Conservation (phyloP, 2,329 filamentous ascomycete genomes). For the Nothomitra cinnamomea region DNA sequence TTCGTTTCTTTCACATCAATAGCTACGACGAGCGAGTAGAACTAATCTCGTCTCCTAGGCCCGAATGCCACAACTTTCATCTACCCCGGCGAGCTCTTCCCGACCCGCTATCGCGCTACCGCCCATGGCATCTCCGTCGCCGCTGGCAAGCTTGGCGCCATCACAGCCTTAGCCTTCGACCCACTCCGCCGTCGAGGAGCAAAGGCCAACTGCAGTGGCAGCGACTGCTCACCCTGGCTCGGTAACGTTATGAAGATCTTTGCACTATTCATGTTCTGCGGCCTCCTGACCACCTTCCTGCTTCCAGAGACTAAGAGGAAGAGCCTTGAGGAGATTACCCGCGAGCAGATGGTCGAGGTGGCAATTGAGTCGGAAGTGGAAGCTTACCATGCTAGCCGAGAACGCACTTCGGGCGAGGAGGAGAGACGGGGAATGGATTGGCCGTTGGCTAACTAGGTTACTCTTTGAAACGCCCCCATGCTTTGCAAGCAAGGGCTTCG, state of each 20-base stretch:
- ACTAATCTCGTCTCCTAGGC: not conserved
- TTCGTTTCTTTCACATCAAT: not conserved
- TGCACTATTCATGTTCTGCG: conserved; percentile 6
- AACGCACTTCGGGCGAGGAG: too few relatives aligned
- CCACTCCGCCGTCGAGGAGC: not conserved
- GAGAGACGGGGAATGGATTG: too few relatives aligned
- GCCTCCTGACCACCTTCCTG: conserved; percentile 2
- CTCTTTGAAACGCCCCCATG: too few relatives aligned
- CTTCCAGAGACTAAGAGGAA: conserved; percentile 4
- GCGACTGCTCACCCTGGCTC: conserved; percentile 4
- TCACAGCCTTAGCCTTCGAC: conserved; percentile 1
- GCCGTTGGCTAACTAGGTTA: too few relatives aligned
- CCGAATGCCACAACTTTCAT: conserved; percentile 23
- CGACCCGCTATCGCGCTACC: conserved; percentile 35
- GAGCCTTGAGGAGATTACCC: conserved; percentile 4
- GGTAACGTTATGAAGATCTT: conserved; percentile 6
- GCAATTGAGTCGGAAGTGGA: too few relatives aligned
- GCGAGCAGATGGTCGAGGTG: not conserved
- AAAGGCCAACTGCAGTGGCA: not conserved
- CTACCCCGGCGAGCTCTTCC: conserved; percentile 39
- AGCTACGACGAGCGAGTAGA: not conserved
- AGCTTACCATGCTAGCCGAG: too few relatives aligned
- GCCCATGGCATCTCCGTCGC: conserved; percentile 36
- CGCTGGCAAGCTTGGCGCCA: conserved; percentile 33
- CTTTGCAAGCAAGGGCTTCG: too few relatives aligned